Evolutionary conservation across 768 basidiomycete species (phyloP), one percentile per base, ranked within the genome.

Genomic region (Cubamyces sp.): DNA sequence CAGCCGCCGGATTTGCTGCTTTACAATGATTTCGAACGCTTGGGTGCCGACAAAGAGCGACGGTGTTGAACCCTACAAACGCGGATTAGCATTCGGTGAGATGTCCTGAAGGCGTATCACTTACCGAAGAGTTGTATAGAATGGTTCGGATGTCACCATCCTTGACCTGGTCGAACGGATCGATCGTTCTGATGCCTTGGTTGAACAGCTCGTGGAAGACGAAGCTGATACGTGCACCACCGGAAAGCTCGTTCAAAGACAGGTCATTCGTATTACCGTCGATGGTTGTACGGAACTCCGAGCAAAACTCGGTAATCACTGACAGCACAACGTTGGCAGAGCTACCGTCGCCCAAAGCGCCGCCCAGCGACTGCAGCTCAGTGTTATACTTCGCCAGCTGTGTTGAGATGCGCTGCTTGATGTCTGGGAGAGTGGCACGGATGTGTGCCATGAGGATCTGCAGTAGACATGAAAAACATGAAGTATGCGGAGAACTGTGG

Each of bases 361-460:
- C 97, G 61, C 97, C 97, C 34, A 99, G 87, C 11, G 86, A 78
- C 45, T 79, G 76, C 46, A 99, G 82, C 74, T 99, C 97, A 1
- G 87, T 80, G 60, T 84, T 92, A 81, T 83, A 98, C 72, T 96
- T 96, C 75, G 88, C 84, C 49, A 96, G 82, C 70, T 98, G 94
- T 63, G 90, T 84, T n/a, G 87, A 82, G 73, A 99, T 98, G 69
- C 96, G 88, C 16, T 87, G 84, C 79, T 99, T 99, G 82, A 98
- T 98, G 73, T 99, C 97, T 34, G 97, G 97, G n/a, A 99, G 84
- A 21, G 94, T 97, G 55, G 92, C 86, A 59, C 93, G 92, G 74
- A 99, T 98, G 77, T 99, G 97, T 76, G 97, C 94, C 96, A 98
- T 98, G 55, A 99, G 87, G 71, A 99, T 96, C 95, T 96, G 58